Base-by-base conservation (phyloP, 257 asterid genomes). In the Fraxinus americana region DNA sequence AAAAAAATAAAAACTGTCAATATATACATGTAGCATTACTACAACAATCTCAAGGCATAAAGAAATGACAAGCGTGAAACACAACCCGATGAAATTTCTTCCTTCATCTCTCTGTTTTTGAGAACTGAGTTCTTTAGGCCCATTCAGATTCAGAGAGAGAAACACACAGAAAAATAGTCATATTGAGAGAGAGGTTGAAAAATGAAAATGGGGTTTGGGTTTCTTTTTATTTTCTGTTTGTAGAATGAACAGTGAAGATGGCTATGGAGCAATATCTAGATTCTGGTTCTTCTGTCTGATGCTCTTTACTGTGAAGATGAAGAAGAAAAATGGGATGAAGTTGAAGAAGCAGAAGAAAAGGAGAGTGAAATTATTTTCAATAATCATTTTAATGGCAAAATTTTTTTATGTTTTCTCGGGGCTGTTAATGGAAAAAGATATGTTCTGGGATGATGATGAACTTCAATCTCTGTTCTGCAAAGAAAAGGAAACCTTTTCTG, bases 31-130 rank as follows among this genome's bases (percentile, higher is more conserved):
- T 71, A 35, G 19, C n/a, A 43, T 38, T 65, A 63, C 14, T 63
- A 41, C 27, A 25, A 48, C 72, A 67, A 70, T 71, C 72, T 63
- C 61, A 36, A 39, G 71, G 75, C 76, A 76, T 83, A 88, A 87
- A 87, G 88, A 91, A 90, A 90, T 88, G 96, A 90, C 96, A 93
- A 93, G 97, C 93, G 94, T 91, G 96, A 85, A 85, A 86, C 66
- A 89, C 91, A 79, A 87, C n/a, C 27, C 27, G 27, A 0, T 25
- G 27, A 25, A 25, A 25, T 25, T 25, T 25, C 27, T 25, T 25
- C 27, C 27, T 25, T 25, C 27, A 25, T 25, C 27, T 25, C 27
- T 25, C 27, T 25, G 27, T 25, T 25, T 25, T 25, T 25, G 27
- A 25, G 27, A 25, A 25, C 27, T 25, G 27, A 25, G 27, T 25